Evolutionary conservation across 2,329 filamentous ascomycete genomes (phyloP).

Genomic region (Penicillium vulpinum): DNA sequence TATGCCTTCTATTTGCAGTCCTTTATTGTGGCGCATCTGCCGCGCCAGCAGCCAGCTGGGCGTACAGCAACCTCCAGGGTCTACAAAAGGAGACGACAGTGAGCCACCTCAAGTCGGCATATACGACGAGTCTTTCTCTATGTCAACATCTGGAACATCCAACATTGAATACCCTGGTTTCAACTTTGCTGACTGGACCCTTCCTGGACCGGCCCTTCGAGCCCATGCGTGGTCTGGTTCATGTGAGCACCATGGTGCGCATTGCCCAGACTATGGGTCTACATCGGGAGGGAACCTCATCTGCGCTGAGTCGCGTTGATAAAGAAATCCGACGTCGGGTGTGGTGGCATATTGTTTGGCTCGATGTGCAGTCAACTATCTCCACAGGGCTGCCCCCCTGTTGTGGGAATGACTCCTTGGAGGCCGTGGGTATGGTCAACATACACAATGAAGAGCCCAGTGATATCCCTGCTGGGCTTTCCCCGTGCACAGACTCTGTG

Average conservation of each 20-base stretch:
- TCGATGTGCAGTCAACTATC: slow-evolving; percentile 23
- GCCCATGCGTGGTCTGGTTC: not conserved
- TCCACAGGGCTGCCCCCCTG: slow-evolving; percentile 19
- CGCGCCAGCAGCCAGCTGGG: not conserved
- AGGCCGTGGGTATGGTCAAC: not conserved
- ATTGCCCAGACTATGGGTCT: not conserved
- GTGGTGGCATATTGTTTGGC: slow-evolving; percentile 25
- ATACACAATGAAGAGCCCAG: not conserved
- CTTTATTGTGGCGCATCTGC: not conserved
- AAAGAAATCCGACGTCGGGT: slow-evolving; percentile 10
- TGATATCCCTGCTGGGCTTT: not conserved
- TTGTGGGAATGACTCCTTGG: slow-evolving; percentile 1
- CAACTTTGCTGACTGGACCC: not conserved
- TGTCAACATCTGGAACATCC: not conserved
- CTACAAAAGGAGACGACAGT: not conserved
- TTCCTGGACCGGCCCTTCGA: not conserved
- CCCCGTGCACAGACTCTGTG: not conserved
- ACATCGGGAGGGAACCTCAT: not conserved
- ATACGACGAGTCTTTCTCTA: not conserved
- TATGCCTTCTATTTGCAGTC: not conserved
- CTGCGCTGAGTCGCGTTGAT: slow-evolving; percentile 3
- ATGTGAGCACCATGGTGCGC: not conserved
- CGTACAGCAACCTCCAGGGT: not conserved
- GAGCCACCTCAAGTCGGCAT: not conserved
- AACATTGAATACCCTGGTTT: not conserved